phyloP scores from a whole-genome alignment of 768 basidiomycete species.

The Sutorius australiensis region DNA sequence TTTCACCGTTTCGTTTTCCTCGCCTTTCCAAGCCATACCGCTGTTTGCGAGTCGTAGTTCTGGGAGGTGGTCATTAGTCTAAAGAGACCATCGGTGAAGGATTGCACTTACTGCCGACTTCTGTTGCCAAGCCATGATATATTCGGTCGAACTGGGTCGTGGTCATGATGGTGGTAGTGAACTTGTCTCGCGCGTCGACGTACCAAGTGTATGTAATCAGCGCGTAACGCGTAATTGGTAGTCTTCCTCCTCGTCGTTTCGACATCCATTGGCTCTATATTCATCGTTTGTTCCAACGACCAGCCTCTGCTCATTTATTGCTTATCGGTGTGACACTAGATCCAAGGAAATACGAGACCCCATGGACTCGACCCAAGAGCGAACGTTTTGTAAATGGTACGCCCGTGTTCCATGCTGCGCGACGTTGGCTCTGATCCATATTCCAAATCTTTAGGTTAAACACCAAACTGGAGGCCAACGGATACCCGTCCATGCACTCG shows the following conservation, averaged over 20 bases:
- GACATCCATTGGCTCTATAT: neutral
- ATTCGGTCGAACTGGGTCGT: slow-evolving; percentile 85
- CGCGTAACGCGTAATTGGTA: slow-evolving; percentile 11
- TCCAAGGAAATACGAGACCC: neutral
- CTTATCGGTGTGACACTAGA: neutral
- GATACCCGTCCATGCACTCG: slow-evolving; percentile 84
- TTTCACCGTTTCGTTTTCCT: slow-evolving; percentile 58
- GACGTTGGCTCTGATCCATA: neutral
- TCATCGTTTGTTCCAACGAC: neutral
- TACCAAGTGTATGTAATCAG: slow-evolving; percentile 14
- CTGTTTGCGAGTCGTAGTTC: slow-evolving; percentile 85
- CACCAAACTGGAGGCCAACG: slow-evolving; percentile 84
- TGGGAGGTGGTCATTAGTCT: slow-evolving; percentile 26
- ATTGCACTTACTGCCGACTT: slow-evolving; percentile 73
- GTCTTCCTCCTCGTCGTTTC: neutral
- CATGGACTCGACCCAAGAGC: slow-evolving; percentile 51
- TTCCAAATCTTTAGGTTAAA: slow-evolving; percentile 69
- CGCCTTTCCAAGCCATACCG: slow-evolving; percentile 93
- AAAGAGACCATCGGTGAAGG: neutral
- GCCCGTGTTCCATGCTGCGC: neutral
- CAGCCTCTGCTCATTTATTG: neutral
- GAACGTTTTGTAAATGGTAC: slow-evolving; percentile 92
- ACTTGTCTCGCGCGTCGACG: slow-evolving; percentile 30
- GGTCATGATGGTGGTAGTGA: slow-evolving; percentile 36
- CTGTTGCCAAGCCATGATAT: slow-evolving; percentile 66